A percentile compares a stretch with the other conserved stretches of the same genome.
These are phyloP conservation scores for Chaetoceros muelleri DNA, from an alignment of 108 stramenopile genomes.

Conservation along the genomic window DNA sequence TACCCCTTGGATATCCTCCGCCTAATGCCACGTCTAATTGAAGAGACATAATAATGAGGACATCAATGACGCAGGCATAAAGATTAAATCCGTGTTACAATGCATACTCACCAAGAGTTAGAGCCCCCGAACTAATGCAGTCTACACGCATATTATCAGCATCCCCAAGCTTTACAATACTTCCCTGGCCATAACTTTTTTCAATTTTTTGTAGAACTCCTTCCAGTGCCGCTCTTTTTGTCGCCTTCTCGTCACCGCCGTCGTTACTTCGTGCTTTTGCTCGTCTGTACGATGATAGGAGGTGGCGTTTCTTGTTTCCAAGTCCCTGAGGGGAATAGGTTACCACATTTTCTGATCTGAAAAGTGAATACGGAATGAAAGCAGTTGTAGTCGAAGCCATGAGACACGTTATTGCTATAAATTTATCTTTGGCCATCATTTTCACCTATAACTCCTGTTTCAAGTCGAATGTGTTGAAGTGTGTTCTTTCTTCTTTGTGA, in stretches of 20 bases:
- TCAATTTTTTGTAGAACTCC: slow-evolving; percentile 88
- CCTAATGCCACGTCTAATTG: slow-evolving; percentile 57
- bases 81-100: neutral
- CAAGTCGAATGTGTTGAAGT: no score
- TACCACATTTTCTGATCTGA: neutral
- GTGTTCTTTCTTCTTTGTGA: no score
- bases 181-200: slow-evolving; percentile 80
- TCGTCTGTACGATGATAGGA: no score
- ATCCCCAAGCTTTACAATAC: slow-evolving; percentile 81
- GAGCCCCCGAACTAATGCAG: slow-evolving; percentile 74
- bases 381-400: no score
- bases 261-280: neutral
- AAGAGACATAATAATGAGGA: neutral
- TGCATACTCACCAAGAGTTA: slow-evolving; percentile 64
- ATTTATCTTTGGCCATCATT: no score
- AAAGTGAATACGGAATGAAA: neutral
- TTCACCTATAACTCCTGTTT: no score
- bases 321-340: no score
- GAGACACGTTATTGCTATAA: no score
- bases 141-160: slow-evolving; percentile 63
- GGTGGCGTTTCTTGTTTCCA: no score
- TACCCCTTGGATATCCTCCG: slow-evolving; percentile 74
- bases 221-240: slow-evolving; percentile 76
- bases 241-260: slow-evolving; percentile 6
- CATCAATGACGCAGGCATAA: neutral